These are phyloP conservation scores for Chlamydomonas applanata DNA, from an alignment of 139 green algal genomes.

Conservation along the genomic window DNA sequence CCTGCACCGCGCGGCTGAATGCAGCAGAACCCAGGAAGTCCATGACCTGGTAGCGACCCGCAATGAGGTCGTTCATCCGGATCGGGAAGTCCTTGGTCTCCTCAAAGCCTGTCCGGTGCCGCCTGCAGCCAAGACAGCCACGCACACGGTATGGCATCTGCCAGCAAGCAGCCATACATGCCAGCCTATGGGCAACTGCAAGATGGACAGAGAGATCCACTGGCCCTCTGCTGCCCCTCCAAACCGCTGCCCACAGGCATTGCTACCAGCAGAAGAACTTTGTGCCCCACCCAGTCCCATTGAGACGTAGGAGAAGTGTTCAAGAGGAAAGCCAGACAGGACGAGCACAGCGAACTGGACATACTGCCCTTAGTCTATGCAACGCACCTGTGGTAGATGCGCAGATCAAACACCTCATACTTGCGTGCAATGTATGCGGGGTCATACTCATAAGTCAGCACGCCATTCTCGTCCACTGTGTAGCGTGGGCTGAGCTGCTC, in stretches of 20 bases:
- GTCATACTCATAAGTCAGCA: slow-evolving; percentile 46
- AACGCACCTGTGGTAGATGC: slow-evolving; percentile 64
- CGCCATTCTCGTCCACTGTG: slow-evolving; percentile 25
- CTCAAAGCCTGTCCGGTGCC: slow-evolving; percentile 87
- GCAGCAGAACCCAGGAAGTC: slow-evolving; percentile 89
- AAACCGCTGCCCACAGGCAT: too few species aligned
- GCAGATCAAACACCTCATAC: slow-evolving; percentile 80
- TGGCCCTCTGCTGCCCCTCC: too few species aligned
- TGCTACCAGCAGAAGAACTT: too few species aligned
- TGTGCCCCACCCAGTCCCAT: too few species aligned
- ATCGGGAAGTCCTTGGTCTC: slow-evolving; percentile 88
- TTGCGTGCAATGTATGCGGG: slow-evolving; percentile 45
- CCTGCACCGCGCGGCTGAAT: slow-evolving; percentile 94
- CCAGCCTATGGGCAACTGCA: too few species aligned
- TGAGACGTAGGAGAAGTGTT: too few species aligned
- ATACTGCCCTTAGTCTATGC: too few species aligned
- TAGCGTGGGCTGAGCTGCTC: slow-evolving; percentile 5
- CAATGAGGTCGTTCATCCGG: slow-evolving; percentile 81
- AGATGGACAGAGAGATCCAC: too few species aligned
- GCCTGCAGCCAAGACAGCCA: slow-evolving; percentile 19
- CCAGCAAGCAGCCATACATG: too few species aligned
- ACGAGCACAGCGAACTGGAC: too few species aligned
- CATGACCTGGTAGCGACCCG: slow-evolving; percentile 88
- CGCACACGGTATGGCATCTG: too few species aligned
- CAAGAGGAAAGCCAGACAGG: too few species aligned